Base-by-base conservation (phyloP, 371 early-diverging fungal species). In the Thermomucor indicae-seudaticae region DNA sequence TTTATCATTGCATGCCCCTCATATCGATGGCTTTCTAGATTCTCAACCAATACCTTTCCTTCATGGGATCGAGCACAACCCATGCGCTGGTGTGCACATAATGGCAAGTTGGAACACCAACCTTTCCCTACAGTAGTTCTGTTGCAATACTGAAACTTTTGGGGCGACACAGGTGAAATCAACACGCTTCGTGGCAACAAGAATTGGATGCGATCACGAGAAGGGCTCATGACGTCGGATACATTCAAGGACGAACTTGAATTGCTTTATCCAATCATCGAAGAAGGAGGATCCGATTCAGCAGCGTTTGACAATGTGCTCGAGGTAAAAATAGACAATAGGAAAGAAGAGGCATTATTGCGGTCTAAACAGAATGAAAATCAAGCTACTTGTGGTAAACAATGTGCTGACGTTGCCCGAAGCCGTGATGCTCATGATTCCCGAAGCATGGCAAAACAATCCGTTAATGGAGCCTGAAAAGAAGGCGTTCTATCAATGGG, bases 41-140 rank as follows among this genome's bases (percentile, higher is more conserved):
- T 96, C 84, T 95, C 95, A 30, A 97, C 98, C 35, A 97, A 97
- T 77, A 97, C 98, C 17, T 96, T 96, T 70, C 98, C 98, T 12
- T 87, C 88, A 12, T 97, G 98, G 98, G 96, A 97, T 70, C 86
- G 96, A 58, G 95, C 96, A 42, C 98, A 97, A 66, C 98, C 98
- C 23, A 89, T 96, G 90, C 80, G 95, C 55, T 90, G 89, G 90
- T 89, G 89, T 60, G 98, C 96, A 39, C 98, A 97, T 78, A 97
- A 97, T 65, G 97, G 95, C 88, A 81, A 71, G 76, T 48, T 25
- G 14, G 24, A 17, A 29, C 16, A 4, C 16, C 28, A 16, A 25
- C 1, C 38, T n/a, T n/a, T n/a, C n/a, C n/a, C n/a, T n/a, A n/a
- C n/a, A n/a, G n/a, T n/a, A n/a, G n/a, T n/a, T n/a, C n/a, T n/a